Evolutionary conservation across 179 eudicot species (phyloP), one percentile per base, ranked within the genome.

Genomic region (Kewa caespitosa): DNA sequence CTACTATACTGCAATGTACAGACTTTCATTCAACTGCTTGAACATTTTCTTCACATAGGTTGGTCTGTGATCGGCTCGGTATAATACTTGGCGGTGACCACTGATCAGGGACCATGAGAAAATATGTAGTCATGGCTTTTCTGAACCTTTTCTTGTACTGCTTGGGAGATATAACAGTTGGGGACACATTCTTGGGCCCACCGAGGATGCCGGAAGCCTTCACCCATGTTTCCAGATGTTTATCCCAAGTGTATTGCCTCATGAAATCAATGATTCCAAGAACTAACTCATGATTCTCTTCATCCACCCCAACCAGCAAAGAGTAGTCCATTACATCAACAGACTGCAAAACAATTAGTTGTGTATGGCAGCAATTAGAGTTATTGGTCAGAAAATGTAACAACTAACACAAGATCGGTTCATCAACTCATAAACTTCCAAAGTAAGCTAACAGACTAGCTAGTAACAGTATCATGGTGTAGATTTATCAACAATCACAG

Each of bases 241-340:
- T 94, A 81, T 96, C 99, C 99, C 98, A 96, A 10, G 99, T 93
- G 57, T 96, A 96, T 67, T 93, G 99, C 78, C 99, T 91, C 99
- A 96, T 93, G 84, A 96, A 96, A 83, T 93, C 99, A 22, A 96
- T 96, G 38, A 96, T 96, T 55, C 98, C 98, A 27, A 96, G 88
- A 31, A 96, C 97, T 66, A 91, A 90, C 85, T 93, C 96, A 46
- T 93, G 92, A 69, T 90, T 93, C 85, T 89, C 97, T 84, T 93
- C 89, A 73, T 96, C 99, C 43, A 93, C 86, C 69, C 97, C 96
- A 63, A 90, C 98, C 68, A 93, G 86, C 70, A 89, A 85, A 2
- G 97, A 96, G 82, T 93, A 96, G 81, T 96, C 99, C 97, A 96
- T 93, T 65, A 91, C 99, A 78, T 93, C 92, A 36, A 96, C 81